Evolutionary conservation across 495 filamentous ascomycete genomes (phyloP).

Genomic region (Tuber melanosporum): DNA sequence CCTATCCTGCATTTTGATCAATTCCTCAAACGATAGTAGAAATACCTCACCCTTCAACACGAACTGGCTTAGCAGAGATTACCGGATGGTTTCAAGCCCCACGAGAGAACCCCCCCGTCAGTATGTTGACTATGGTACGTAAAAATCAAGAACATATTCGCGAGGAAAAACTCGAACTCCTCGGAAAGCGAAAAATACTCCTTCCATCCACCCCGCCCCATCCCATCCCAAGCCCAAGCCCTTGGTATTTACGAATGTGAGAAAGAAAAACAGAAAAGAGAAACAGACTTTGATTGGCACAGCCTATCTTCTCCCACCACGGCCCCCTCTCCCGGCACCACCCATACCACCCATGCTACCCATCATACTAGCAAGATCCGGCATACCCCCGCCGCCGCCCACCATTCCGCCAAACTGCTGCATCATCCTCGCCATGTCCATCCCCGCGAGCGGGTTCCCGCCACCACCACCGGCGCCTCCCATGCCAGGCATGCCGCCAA

Average conservation of each 20-base stretch:
- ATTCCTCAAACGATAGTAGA: background rate
- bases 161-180: background rate
- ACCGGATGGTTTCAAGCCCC: background rate
- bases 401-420: constrained; percentile 69
- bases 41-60: background rate
- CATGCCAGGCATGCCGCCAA: constrained; percentile 54
- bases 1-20: background rate
- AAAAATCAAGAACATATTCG: background rate
- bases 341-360: constrained; percentile 43
- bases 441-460: constrained; percentile 53
- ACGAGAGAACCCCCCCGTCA: background rate
- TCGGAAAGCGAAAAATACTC: background rate
- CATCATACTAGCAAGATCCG: constrained; percentile 36
- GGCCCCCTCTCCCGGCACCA: constrained; percentile 35
- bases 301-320: constrained; percentile 24
- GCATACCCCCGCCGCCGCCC: constrained; percentile 50
- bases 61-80: background rate
- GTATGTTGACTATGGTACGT: background rate
- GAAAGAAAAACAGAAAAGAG: background rate
- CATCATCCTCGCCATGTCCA: constrained; percentile 74
- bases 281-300: background rate
- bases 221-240: background rate
- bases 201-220: background rate
- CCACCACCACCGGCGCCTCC: constrained; percentile 47
- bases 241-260: background rate